These are phyloP conservation scores for Fusarium guadeloupense DNA, from an alignment of 2,329 filamentous ascomycete genomes.

Conservation along the genomic window DNA sequence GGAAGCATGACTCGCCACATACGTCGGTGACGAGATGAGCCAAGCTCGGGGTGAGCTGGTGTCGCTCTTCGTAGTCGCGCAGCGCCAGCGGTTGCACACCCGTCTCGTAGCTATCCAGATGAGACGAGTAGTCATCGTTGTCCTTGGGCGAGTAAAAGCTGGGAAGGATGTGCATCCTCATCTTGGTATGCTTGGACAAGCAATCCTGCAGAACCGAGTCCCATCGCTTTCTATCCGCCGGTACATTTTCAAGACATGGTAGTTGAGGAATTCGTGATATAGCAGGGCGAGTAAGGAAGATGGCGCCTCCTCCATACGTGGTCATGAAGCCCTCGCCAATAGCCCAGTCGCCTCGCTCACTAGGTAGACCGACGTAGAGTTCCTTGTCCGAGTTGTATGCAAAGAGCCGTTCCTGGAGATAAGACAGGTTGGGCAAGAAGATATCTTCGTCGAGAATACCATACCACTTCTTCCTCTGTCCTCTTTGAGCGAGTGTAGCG, in stretches of 20 bases:
- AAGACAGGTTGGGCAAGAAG: slow-evolving; percentile 55
- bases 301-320: slow-evolving; percentile 56
- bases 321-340: slow-evolving; percentile 49
- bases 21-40: slow-evolving; percentile 54
- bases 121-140: slow-evolving; percentile 42
- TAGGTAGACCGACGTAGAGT: slow-evolving; percentile 56
- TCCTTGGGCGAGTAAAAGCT: slow-evolving; percentile 54
- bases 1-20: slow-evolving; percentile 58
- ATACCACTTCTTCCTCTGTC: slow-evolving; percentile 53
- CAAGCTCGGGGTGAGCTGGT: slow-evolving; percentile 52
- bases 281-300: slow-evolving; percentile 53
- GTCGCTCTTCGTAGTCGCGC: slow-evolving; percentile 51
- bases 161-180: slow-evolving; percentile 54
- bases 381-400: slow-evolving; percentile 46
- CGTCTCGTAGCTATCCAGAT: slow-evolving; percentile 50
- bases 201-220: slow-evolving; percentile 55
- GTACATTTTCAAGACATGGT: slow-evolving; percentile 48
- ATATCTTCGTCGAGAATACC: slow-evolving; percentile 58
- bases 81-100: slow-evolving; percentile 54
- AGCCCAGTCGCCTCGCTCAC: slow-evolving; percentile 56
- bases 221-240: slow-evolving; percentile 48
- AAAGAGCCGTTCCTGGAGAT: slow-evolving; percentile 52
- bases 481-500: slow-evolving; percentile 48
- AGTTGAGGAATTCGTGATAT: slow-evolving; percentile 48
- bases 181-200: slow-evolving; percentile 46